Percentiles rank a stretch among this genome's conserved stretches.
phyloP scores from a whole-genome alignment of 2,329 filamentous ascomycete species.

The Talaromyces sp. region DNA sequence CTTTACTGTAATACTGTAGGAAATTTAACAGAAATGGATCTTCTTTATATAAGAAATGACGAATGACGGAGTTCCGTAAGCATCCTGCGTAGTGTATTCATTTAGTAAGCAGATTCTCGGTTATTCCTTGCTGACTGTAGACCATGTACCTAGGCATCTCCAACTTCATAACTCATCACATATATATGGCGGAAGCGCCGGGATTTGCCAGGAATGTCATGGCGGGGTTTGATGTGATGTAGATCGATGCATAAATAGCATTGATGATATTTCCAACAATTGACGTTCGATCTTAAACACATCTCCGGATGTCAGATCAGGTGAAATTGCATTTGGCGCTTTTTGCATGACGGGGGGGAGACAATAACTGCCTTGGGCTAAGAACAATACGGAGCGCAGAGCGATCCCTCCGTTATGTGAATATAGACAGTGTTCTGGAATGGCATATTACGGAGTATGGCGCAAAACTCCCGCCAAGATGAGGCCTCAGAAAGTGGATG shows the following conservation, averaged over 20 bases:
- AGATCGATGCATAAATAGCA: not conserved
- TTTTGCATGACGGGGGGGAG: too few relatives aligned
- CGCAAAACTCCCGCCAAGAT: too few relatives aligned
- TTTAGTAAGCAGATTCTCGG: not conserved
- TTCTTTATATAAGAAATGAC: not conserved
- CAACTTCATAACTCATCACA: not conserved
- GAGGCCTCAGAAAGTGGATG: too few relatives aligned
- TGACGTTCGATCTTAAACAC: not conserved
- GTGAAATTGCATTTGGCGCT: not conserved
- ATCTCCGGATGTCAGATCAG: not conserved
- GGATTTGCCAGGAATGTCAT: not conserved
- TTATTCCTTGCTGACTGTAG: not conserved
- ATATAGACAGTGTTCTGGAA: too few relatives aligned
- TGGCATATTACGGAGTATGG: too few relatives aligned
- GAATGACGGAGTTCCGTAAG: not conserved
- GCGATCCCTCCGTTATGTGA: too few relatives aligned
- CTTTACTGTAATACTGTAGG: too few relatives aligned
- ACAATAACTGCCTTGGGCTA: too few relatives aligned
- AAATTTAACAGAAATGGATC: not conserved
- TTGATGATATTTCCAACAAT: not conserved
- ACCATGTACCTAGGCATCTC: not conserved
- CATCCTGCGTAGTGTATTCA: not conserved
- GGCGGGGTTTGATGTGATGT: not conserved
- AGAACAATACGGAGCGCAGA: too few relatives aligned
- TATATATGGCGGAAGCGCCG: not conserved